Evolutionary conservation across 805 yeast species (phyloP), one percentile per base, ranked within the genome.

Genomic region (Lachancea lanzarotensis): DNA sequence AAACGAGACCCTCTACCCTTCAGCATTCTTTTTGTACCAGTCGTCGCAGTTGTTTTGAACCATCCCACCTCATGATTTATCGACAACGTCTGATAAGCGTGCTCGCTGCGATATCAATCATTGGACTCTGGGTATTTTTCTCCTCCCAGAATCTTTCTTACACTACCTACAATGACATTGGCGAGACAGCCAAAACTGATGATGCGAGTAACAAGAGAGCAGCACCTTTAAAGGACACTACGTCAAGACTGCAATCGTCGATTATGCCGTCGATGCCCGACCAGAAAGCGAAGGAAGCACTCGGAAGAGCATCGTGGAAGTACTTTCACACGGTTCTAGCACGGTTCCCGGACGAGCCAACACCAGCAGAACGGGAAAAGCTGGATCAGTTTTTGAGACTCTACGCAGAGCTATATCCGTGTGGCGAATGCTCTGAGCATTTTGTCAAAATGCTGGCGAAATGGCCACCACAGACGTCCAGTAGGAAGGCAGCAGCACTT

Each of bases 261-360:
- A 89, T 89, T 57, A 93, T 93, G 98, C 95, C 95, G 6, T 78
- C 86, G 53, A 89, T 93, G 95, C 84, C 84, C 13, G 91, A 91
- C 63, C 89, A 81, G 52, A 57, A 59, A 25, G 61, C 63, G 9
- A 69, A 69, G 51, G 93, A 95, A 1, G 93, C 85, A 56, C 74
- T 91, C 6, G 98, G 98, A 1, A 76, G 85, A 46, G 84, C 97
- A 0, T 81, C 95, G 0, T 91, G 98, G 98, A 85, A 77, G 58
- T 68, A 91, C 35, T 79, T 93, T 59, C 98, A 93, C 65, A 91
- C 98, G 0, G 81, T 90, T 29, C 70, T 93, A 40, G 95, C 98
- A 1, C 75, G 96, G 58, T 93, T 85, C 59, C 98, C 98, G 0
- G 96, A 84, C 36, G 67, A 68, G 20, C 98, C 98, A 16, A 66